Evolutionary conservation across 306 rosid genomes (phyloP), one percentile per base, ranked within the genome.

Genomic region (Pueraria montana): DNA sequence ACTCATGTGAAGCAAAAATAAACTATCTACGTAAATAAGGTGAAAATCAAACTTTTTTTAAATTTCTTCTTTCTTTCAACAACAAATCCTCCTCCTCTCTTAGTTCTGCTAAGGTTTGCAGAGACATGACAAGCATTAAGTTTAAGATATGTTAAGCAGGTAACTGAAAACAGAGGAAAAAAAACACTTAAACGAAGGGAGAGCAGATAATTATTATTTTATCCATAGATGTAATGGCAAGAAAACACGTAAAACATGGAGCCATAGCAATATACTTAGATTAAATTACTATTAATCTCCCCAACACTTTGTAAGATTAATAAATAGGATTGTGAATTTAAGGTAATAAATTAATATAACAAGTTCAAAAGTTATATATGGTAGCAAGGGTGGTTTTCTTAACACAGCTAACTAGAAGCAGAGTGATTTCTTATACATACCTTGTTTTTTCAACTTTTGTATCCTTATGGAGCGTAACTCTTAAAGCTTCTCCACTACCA

Each of bases 71-170:
- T 85, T 96, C 99, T 85, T 85, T 87, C 80, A 92, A 82, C 61
- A 93, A 89, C 16, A 86, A 48, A 87, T 62, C 86, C 86, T 93
- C 97, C 89, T 91, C 98, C 80, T 93, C 99, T 86, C 72, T 91
- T 72, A 96, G 91, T 79, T 93, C 96, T 65, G 92, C 87, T 52
- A 94, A 78, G 20, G 98, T 92, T 98, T 96, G 96, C 74, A 82
- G 89, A 62, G 32, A 69, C n/a, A 69, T 16, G 2, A 59, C 38
- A 75, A 38, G 17, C 59, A 78, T 61, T 1, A 16, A 17, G 63
- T 72, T 26, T 38, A 76, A 8, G 88, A 71, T 34, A 42, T 83
- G 80, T 69, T 52, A 46, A 42, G 17, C 43, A 79, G 24, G 69
- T 6, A 79, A 65, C 27, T 23, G 74, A 67, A 73, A 46, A 12